Base-by-base conservation (phyloP, 106 monocot species). In the Dendrobium chrysotoxum region DNA sequence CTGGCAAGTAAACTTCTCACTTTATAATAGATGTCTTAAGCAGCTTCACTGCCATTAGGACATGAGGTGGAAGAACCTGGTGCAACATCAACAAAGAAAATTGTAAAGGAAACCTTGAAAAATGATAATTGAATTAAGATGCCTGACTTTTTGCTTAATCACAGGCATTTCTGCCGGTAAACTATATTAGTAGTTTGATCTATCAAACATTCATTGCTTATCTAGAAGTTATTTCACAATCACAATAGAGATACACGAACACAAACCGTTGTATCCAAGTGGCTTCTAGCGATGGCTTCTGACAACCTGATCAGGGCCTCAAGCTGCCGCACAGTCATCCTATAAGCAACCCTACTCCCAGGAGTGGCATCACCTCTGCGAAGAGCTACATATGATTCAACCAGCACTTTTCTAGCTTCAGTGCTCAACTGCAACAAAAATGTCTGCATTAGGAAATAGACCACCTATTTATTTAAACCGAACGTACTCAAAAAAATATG, bases 321-420 rank as follows among this genome's bases (percentile, higher is more conserved):
- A 4, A 99, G 88, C 75, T 95, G 98, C 81, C 95, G 91, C 68
- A 99, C 98, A 38, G 98, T 99, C 98, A 99, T 99, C 79, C 98
- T 80, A 61, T 95, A 99, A 42, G 98, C 92, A 82, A 99, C 98
- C 89, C 89, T 93, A n/a, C 95, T 99, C 82, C 98, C 98, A 80
- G 95, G 98, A 80, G 91, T 81, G 70, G 89, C 82, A 78, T 99
- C 98, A 77, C 91, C 90, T 85, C 91, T 89, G 50, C 95, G 90
- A 83, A 99, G 95, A 46, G 89, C 73, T 58, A 99, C 98, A 85
- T 99, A 99, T 74, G 92, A 95, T 55, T 99, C 98, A 8, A 99
- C 98, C 72, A 99, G 53, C 68, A 93, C 88, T 80, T 88, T 91
- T 79, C 86, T 90, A 78, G 95, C 98, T 82, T 95, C 98, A 10